Percentiles rank a stretch among this genome's conserved stretches.
phyloP scores from a whole-genome alignment of 768 basidiomycete species.

The Pisolithus orientalis region DNA sequence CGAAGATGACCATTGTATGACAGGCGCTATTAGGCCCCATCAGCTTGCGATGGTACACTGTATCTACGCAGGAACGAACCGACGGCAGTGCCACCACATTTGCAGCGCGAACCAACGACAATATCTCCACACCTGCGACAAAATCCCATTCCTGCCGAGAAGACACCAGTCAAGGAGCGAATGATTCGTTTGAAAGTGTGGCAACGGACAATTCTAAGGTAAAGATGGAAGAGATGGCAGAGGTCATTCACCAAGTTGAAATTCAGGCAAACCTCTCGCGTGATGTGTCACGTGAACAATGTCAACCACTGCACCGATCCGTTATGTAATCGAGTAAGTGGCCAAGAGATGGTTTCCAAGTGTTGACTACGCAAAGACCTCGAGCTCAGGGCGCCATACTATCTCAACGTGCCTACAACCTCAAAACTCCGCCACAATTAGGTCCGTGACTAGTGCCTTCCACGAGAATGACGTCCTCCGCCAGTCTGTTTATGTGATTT shows the following conservation, averaged over 20 bases:
- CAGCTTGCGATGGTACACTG: slow-evolving; percentile 10
- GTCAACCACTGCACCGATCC: neutral
- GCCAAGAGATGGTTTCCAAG: neutral
- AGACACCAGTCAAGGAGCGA: neutral
- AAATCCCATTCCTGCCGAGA: slow-evolving; percentile 55
- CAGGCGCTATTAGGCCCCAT: slow-evolving; percentile 46
- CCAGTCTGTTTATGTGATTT: too few relatives aligned
- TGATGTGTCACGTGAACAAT: slow-evolving; percentile 7
- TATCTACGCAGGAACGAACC: slow-evolving; percentile 43
- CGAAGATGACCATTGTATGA: slow-evolving; percentile 52
- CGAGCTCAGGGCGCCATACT: neutral
- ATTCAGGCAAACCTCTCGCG: neutral
- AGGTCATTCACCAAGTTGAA: too few relatives aligned
- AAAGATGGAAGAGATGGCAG: too few relatives aligned
- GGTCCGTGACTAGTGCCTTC: too few relatives aligned
- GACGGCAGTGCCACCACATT: slow-evolving; percentile 73
- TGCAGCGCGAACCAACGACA: slow-evolving; percentile 62
- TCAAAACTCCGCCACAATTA: too few relatives aligned
- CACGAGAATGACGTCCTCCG: too few relatives aligned
- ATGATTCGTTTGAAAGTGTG: neutral
- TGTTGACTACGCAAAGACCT: neutral
- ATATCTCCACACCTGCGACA: slow-evolving; percentile 85
- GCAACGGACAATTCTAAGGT: too few relatives aligned
- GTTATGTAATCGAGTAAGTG: neutral
- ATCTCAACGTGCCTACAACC: too few relatives aligned